These are phyloP conservation scores for Artemisia annua DNA, from an alignment of 129 eudicot species.

Conservation along the genomic window DNA sequence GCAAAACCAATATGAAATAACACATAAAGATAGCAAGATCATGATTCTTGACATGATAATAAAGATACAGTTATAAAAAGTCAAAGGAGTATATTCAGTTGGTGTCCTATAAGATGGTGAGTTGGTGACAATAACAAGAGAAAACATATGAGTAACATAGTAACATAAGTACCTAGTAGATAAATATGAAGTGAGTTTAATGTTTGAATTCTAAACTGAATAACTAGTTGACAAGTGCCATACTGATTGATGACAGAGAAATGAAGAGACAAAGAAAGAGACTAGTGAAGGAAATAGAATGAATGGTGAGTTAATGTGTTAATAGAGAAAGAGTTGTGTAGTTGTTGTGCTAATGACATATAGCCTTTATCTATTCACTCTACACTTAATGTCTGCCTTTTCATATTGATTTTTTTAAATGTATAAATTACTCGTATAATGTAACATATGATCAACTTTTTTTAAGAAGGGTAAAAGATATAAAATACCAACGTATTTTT, in stretches of 20 bases:
- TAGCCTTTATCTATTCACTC: slow-evolving; percentile 22
- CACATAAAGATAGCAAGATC: slow-evolving; percentile 5
- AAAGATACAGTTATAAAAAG: slow-evolving; percentile 10
- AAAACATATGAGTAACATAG: not conserved
- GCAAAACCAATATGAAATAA: slow-evolving; percentile 18
- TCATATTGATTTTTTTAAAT: no score
- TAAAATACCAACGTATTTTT: no score
- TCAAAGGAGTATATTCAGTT: slow-evolving; percentile 34
- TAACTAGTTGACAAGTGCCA: no score
- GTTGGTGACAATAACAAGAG: slow-evolving; percentile 27
- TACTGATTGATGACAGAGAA: slow-evolving; percentile 11
- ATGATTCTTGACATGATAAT: slow-evolving; percentile 9
- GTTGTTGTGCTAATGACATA: slow-evolving; percentile 35
- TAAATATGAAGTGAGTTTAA: slow-evolving; percentile 15
- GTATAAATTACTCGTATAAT: no score
- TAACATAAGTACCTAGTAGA: slow-evolving; percentile 14
- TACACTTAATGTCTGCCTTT: not conserved
- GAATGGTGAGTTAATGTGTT: not conserved
- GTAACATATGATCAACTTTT: no score
- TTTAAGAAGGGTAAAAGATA: no score
- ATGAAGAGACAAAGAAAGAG: slow-evolving; percentile 25
- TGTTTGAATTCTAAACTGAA: slow-evolving; percentile 15
- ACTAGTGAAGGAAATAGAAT: slow-evolving; percentile 10
- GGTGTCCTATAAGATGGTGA: slow-evolving; percentile 14
- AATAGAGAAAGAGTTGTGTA: slow-evolving; percentile 7